phyloP scores from a whole-genome alignment of 495 filamentous ascomycete species.

The Articulospora tetracladia region DNA sequence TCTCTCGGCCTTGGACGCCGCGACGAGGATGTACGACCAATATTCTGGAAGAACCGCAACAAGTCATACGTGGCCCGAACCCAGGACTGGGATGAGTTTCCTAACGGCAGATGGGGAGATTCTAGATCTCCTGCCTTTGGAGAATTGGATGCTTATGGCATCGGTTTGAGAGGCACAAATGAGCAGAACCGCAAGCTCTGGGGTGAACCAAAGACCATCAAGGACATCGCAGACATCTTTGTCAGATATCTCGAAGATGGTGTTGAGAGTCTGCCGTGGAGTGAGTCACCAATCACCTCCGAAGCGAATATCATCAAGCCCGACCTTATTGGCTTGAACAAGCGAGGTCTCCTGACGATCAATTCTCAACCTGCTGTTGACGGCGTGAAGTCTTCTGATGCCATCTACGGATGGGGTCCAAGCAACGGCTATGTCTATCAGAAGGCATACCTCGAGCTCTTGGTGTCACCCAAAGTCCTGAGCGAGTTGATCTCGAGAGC shows the following conservation, averaged over 20 bases:
- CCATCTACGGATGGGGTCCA: constrained; percentile 91
- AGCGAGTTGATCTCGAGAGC: constrained; percentile 77
- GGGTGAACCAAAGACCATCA: constrained; percentile 76
- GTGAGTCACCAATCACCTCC: constrained; percentile 76
- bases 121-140: constrained; percentile 95
- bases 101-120: constrained; percentile 99
- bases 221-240: constrained; percentile 80
- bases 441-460: constrained; percentile 92
- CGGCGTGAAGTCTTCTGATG: constrained; percentile 83
- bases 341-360: constrained; percentile 85
- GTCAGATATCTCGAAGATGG: constrained; percentile 76
- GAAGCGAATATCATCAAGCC: constrained; percentile 77
- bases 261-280: constrained; percentile 87
- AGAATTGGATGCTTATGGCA: constrained; percentile 92
- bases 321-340: constrained; percentile 76
- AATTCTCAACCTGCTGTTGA: constrained; percentile 97
- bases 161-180: constrained; percentile 94
- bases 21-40: constrained; percentile 93
- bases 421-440: constrained; percentile 96
- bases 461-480: constrained; percentile 76
- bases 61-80: constrained; percentile 93
- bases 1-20: constrained; percentile 84
- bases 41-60: constrained; percentile 98
- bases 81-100: constrained; percentile 99
- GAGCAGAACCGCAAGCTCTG: constrained; percentile 95